Conservation (phyloP, 345 rosid genomes). For the Leavenworthia alabamica region DNA sequence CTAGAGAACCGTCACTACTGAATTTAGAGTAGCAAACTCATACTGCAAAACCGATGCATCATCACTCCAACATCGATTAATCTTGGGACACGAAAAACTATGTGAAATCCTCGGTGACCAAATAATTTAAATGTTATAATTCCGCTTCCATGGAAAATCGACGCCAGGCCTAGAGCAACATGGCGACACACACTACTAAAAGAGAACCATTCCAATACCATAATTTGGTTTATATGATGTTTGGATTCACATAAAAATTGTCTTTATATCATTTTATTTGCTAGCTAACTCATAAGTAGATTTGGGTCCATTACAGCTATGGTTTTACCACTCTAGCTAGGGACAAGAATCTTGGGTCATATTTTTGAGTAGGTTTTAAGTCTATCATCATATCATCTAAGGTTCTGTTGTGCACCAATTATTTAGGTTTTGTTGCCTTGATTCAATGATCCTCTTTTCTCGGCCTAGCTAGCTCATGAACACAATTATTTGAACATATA, state of each 20-base stretch:
- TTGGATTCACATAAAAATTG: not conserved
- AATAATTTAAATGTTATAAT: too few species aligned
- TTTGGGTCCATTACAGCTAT: not conserved
- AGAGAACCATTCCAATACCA: too few species aligned
- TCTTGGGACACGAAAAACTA: too few species aligned
- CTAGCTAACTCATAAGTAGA: not conserved
- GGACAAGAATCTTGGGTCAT: constrained; percentile 3
- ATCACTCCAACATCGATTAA: too few species aligned
- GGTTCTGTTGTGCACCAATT: constrained; percentile 20
- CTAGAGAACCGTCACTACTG: too few species aligned
- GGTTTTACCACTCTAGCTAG: not conserved
- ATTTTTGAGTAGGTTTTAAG: constrained; percentile 13
- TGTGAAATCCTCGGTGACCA: too few species aligned
- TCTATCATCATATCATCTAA: constrained; percentile 4
- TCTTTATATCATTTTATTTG: not conserved
- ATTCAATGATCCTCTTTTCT: constrained; percentile 11
- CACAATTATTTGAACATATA: constrained; percentile 20
- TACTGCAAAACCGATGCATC: too few species aligned
- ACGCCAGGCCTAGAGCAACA: too few species aligned
- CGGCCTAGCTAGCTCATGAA: constrained; percentile 6
- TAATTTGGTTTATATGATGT: too few species aligned
- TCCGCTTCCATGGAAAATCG: too few species aligned
- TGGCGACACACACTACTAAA: too few species aligned
- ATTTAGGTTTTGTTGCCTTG: constrained; percentile 11
- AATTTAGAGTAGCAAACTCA: too few species aligned